Conservation (phyloP, 768 basidiomycete species). For the Tulasnella sp. region DNA sequence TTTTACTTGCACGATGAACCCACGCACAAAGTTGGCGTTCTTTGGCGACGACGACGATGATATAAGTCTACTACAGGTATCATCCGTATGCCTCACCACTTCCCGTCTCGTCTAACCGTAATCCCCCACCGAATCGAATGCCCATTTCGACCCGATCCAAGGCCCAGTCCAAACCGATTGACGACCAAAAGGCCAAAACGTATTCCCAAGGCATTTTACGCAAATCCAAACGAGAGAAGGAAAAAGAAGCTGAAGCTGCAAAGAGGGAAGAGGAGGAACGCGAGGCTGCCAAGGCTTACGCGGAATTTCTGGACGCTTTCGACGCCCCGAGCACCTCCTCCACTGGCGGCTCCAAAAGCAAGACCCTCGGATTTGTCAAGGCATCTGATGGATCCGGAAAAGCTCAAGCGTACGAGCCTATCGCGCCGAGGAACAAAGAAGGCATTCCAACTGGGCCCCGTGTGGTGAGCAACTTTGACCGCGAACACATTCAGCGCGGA, state of each 20-base stretch:
- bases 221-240: conserved; percentile 89
- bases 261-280: conserved; percentile 83
- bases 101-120: conserved; percentile 13
- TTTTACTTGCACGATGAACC: conserved; percentile 17
- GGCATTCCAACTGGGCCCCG: background rate
- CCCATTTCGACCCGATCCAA: conserved; percentile 2
- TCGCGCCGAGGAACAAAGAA: conserved; percentile 1
- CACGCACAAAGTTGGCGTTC: conserved; percentile 26
- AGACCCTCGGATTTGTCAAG: conserved; percentile 33
- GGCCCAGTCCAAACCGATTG: conserved; percentile 56
- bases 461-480: conserved; percentile 19
- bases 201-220: conserved; percentile 78
- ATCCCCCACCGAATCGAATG: background rate
- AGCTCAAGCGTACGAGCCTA: conserved; percentile 14
- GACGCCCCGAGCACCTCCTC: conserved; percentile 47
- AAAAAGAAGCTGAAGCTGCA: conserved; percentile 86
- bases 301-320: conserved; percentile 81
- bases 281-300: conserved; percentile 70
- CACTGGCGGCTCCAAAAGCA: conserved; percentile 21
- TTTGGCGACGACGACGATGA: conserved; percentile 29
- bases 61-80: conserved; percentile 27
- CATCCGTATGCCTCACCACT: conserved; percentile 13
- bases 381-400: conserved; percentile 30
- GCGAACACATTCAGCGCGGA: background rate
- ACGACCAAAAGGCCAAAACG: conserved; percentile 79